Evolutionary conservation across 345 rosid genomes (phyloP), one percentile per base, ranked within the genome.

Genomic region (Raphanus raphanistrum): DNA sequence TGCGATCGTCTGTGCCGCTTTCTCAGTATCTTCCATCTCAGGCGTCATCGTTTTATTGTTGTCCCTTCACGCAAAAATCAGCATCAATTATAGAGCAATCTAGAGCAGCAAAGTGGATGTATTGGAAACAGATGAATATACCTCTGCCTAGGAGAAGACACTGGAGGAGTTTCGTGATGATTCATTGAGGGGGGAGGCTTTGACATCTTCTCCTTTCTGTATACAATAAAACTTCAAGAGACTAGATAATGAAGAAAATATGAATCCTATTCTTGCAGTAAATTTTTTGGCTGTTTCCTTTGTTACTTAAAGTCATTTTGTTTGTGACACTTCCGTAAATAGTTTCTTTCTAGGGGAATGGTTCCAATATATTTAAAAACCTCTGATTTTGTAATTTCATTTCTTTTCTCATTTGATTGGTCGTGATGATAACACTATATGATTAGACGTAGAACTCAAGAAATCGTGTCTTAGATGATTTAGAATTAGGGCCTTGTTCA

Each of bases 1-100:
- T 78, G 94, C 88, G 80, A 94, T 88, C 4, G 85, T 86, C 55
- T 84, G 85, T 87, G 87, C 79, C 54, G 85, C 84, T 74, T 85
- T 74, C 43, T 90, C 96, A 1, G 83, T 81, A 68, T 84, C 90
- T 77, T 85, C 88, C 85, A 81, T 82, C 33, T 80, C 79, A 0
- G 35, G 2, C 35, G 79, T 84, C 12, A 71, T 26, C 65, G 80
- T 70, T 78, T 85, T 87, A 85, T 85, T 74, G 70, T 70, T 75
- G 54, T 84, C 90, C 85, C 98, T 90, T 77, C 12, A 60, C 63
- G 8, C 16, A 76, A 65, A 33, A 60, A 41, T 43, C 15, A 28
- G 0, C 74, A 7, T 68, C 21, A 25, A 16, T 43, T 3, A 36
- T 59, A 33, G 63, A 33, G 32, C 15, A 59, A 59, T 27, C 32